Evolutionary conservation across 176 grass and related monocot genomes (phyloP).

Genomic region (Oryza longistaminata): DNA sequence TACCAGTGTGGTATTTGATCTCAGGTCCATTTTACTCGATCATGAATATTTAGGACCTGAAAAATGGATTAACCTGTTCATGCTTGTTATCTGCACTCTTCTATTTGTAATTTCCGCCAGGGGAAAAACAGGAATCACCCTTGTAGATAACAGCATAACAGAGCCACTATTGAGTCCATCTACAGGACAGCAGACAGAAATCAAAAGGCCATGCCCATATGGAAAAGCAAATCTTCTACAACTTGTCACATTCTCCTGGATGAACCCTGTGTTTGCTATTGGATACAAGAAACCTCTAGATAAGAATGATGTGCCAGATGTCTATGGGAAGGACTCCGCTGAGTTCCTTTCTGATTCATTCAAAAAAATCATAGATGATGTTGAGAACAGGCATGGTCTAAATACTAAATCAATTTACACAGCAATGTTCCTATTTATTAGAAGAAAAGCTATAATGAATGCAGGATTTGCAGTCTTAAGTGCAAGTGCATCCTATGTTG

Average conservation of each 20-base stretch:
- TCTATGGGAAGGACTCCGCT: slow-evolving; percentile 64
- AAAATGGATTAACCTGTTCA: slow-evolving; percentile 54
- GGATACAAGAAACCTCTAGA: slow-evolving; percentile 91
- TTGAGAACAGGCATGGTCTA: slow-evolving; percentile 62
- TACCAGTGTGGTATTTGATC: slow-evolving; percentile 56
- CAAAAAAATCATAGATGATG: slow-evolving; percentile 52
- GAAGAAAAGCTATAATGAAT: slow-evolving; percentile 74
- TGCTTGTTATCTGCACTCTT: slow-evolving; percentile 48
- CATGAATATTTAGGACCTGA: slow-evolving; percentile 44
- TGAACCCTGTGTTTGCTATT: slow-evolving; percentile 74
- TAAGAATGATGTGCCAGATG: slow-evolving; percentile 76
- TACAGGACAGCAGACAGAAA: slow-evolving; percentile 55
- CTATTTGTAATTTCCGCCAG: slow-evolving; percentile 65
- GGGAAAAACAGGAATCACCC: slow-evolving; percentile 78
- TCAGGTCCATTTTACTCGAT: slow-evolving; percentile 48
- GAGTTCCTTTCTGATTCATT: slow-evolving; percentile 71
- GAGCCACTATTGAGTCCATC: slow-evolving; percentile 71
- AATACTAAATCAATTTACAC: slow-evolving; percentile 69
- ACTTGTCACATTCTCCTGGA: slow-evolving; percentile 90
- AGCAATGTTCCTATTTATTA: slow-evolving; percentile 75
- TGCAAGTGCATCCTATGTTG: slow-evolving; percentile 86
- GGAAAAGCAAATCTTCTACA: slow-evolving; percentile 60
- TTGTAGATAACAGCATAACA: slow-evolving; percentile 43
- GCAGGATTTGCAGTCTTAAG: slow-evolving; percentile 77
- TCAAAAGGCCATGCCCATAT: slow-evolving; percentile 61